These are phyloP conservation scores for Labyrinthula sp. DNA, from an alignment of 352 stramenopile species.

Conservation along the genomic window DNA sequence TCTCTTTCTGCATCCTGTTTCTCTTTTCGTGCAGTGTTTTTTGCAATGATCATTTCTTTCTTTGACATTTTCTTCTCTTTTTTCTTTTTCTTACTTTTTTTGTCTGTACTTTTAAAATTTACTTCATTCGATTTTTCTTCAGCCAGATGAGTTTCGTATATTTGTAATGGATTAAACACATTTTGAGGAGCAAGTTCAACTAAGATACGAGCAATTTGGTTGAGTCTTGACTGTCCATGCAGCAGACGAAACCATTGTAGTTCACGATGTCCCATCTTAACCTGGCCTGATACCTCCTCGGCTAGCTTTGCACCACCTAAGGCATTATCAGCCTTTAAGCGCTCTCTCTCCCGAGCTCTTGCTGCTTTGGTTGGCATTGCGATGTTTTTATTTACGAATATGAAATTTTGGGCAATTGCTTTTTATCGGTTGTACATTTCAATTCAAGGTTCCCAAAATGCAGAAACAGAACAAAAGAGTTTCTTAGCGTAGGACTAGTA, in stretches of 20 bases:
- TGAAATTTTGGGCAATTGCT: no score
- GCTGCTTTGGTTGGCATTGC: no score
- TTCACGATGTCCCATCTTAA: conserved; percentile 15
- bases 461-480: no score
- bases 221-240: conserved; percentile 19
- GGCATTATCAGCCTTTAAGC: conserved; percentile 23
- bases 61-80: conserved; percentile 12
- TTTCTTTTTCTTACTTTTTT: conserved; percentile 12
- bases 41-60: conserved; percentile 8
- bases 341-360: conserved; percentile 20
- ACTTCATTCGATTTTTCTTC: conserved; percentile 2
- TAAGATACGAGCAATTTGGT: conserved; percentile 25
- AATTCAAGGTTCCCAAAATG: no score
- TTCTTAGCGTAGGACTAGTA: no score
- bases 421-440: no score
- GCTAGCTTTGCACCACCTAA: conserved; percentile 19
- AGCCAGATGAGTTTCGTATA: conserved; percentile 12
- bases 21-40: conserved; percentile 10
- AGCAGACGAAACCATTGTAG: conserved; percentile 28
- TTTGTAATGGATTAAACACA: conserved; percentile 23
- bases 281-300: conserved; percentile 19
- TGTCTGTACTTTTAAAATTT: neutral
- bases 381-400: no score
- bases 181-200: conserved; percentile 26
- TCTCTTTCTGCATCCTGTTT: conserved; percentile 18